Percentiles rank a stretch among this genome's conserved stretches.
These are phyloP conservation scores for Aspergillus campestris DNA, from an alignment of 495 filamentous ascomycete genomes.

Conservation along the genomic window DNA sequence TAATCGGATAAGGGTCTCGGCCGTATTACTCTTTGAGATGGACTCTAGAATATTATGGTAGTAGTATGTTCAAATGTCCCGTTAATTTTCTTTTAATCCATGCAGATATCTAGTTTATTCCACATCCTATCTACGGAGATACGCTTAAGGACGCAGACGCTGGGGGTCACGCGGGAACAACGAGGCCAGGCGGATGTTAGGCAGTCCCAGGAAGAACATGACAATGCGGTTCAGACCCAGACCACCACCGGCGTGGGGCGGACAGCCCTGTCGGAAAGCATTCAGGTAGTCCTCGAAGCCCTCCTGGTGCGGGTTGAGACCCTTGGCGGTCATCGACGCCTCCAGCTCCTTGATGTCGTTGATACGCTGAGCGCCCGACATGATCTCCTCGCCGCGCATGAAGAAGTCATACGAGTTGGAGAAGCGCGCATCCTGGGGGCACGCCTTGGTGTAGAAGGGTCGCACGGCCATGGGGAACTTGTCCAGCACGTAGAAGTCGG, in stretches of 20 bases:
- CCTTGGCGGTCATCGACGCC: conserved; percentile 60
- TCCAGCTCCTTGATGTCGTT: conserved; percentile 63
- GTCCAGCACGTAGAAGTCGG: conserved; percentile 89
- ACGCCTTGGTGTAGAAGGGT: conserved; percentile 86
- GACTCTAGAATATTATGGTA: no score
- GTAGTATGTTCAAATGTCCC: neutral
- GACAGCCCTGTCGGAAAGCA: conserved; percentile 69
- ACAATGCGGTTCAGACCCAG: conserved; percentile 85
- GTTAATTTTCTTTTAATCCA: conserved; percentile 1
- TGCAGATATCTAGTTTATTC: neutral
- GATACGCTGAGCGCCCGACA: conserved; percentile 81
- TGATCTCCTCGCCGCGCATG: conserved; percentile 87
- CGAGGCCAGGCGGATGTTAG: conserved; percentile 69
- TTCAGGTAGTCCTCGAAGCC: conserved; percentile 81
- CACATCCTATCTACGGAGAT: neutral
- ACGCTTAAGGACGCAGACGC: conserved; percentile 56
- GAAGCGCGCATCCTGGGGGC: conserved; percentile 55
- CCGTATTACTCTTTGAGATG: no score
- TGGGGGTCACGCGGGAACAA: conserved; percentile 82
- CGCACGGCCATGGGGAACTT: conserved; percentile 80
- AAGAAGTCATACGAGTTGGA: conserved; percentile 91
- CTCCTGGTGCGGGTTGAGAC: conserved; percentile 59
- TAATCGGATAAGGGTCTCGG: no score
- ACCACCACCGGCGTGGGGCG: conserved; percentile 79
- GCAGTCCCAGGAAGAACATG: conserved; percentile 77